These are phyloP conservation scores for Herpomyces periplanetae DNA, from an alignment of 2,329 filamentous ascomycete species.

Conservation along the genomic window DNA sequence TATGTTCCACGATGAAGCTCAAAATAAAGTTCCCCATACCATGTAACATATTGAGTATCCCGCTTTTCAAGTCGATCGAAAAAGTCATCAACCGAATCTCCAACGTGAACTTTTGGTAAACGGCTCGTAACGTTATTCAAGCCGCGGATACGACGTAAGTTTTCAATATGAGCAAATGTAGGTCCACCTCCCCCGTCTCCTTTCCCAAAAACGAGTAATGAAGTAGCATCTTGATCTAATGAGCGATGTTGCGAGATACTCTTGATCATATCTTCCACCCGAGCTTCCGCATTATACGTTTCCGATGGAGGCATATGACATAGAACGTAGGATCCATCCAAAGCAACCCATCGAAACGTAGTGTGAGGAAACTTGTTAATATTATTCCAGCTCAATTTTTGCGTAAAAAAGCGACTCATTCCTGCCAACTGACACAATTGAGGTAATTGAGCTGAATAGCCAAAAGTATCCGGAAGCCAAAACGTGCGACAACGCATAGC, in stretches of 20 bases:
- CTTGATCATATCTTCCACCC: slow-evolving; percentile 71
- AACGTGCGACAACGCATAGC: slow-evolving; percentile 62
- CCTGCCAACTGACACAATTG: slow-evolving; percentile 75
- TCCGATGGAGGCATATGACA: slow-evolving; percentile 91
- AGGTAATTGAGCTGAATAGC: slow-evolving; percentile 73
- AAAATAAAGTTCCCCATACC: slow-evolving; percentile 94
- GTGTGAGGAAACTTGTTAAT: slow-evolving; percentile 97
- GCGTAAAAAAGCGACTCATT: slow-evolving; percentile 84
- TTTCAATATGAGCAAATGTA: slow-evolving; percentile 72
- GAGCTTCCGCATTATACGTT: slow-evolving; percentile 71
- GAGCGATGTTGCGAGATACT: slow-evolving; percentile 80
- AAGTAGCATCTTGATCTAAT: slow-evolving; percentile 63
- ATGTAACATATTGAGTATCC: slow-evolving; percentile 41
- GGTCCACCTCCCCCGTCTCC: slow-evolving; percentile 84
- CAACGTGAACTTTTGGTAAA: slow-evolving; percentile 56
- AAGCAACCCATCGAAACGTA: slow-evolving; percentile 88
- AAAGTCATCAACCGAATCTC: slow-evolving; percentile 67
- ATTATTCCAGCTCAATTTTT: slow-evolving; percentile 98
- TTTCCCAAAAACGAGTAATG: slow-evolving; percentile 72
- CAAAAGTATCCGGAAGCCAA: slow-evolving; percentile 93
- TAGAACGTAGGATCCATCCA: slow-evolving; percentile 80
- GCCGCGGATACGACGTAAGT: slow-evolving; percentile 61
- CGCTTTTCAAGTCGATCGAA: slow-evolving; percentile 54
- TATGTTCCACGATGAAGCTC: slow-evolving; percentile 89
- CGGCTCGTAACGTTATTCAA: slow-evolving; percentile 53